Conservation (phyloP, 768 basidiomycete species). For the Xanthoconium purpureum region DNA sequence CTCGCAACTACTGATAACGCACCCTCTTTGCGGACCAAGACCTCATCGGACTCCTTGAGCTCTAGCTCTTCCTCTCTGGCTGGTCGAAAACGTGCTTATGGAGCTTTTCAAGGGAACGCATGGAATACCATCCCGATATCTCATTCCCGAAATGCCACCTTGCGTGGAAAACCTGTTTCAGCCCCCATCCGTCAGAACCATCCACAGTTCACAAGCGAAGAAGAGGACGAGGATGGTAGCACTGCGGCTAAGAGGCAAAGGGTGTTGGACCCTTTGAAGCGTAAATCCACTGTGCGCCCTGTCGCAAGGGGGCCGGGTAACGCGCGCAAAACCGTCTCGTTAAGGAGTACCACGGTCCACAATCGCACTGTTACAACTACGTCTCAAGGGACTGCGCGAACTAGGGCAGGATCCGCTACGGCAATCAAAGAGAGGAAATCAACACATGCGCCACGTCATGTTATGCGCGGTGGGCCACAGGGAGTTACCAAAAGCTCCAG, state of each 20-base stretch:
- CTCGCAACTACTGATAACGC: slow-evolving; percentile 39
- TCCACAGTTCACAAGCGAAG: slow-evolving; percentile 22
- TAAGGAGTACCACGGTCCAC: slow-evolving; percentile 9
- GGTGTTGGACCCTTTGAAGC: slow-evolving; percentile 25
- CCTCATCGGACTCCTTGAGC: slow-evolving; percentile 43
- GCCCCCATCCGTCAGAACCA: slow-evolving; percentile 7
- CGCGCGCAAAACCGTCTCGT: slow-evolving; percentile 12
- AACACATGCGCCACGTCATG: slow-evolving; percentile 7
- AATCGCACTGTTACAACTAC: slow-evolving; percentile 6
- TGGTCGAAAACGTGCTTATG: slow-evolving; percentile 41
- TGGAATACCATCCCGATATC: background rate
- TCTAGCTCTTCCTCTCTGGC: slow-evolving; percentile 37
- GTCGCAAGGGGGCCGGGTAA: slow-evolving; percentile 8
- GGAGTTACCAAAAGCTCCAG: slow-evolving; percentile 20
- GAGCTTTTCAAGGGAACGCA: slow-evolving; percentile 4
- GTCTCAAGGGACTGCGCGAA: slow-evolving; percentile 10
- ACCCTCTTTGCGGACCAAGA: slow-evolving; percentile 37
- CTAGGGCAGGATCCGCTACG: slow-evolving; percentile 10
- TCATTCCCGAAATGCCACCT: slow-evolving; percentile 23
- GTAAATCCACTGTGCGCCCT: slow-evolving; percentile 28
- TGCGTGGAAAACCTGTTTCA: slow-evolving; percentile 22
- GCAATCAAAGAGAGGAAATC: slow-evolving; percentile 15
- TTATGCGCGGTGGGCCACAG: slow-evolving; percentile 7
- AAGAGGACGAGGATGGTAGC: slow-evolving; percentile 12
- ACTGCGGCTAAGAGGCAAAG: slow-evolving; percentile 25